Evolutionary conservation across 2,329 filamentous ascomycete species (phyloP), one percentile per base, ranked within the genome.

Genomic region (Aspergillus sp.): DNA sequence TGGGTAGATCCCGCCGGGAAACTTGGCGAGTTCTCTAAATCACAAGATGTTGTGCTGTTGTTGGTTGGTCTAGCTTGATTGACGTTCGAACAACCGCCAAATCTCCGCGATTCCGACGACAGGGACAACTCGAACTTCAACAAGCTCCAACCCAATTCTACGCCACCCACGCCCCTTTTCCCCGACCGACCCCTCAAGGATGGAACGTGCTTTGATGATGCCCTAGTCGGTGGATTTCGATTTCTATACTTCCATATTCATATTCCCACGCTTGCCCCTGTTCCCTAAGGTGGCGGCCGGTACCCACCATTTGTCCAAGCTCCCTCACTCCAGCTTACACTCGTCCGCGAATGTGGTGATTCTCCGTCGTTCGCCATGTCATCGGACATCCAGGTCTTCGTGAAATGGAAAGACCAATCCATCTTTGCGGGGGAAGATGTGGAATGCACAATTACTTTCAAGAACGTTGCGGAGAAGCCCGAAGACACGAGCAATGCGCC

Each of bases 341-440:
- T 58, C 60, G 58, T 64, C 58, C 58, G 62, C 63, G 66, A 67
- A 68, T 66, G 73, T 69, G 69, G 70, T 73, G 64, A 70, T 61
- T 52, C 58, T 57, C 61, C 65, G 60, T 61, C 63, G 48, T 61
- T 70, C 72, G 72, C 72, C 62, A 80, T 80, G 74, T 77, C 79
- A 72, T 85, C 82, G 77, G 93, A 96, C 80, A 91, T 99, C 73
- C 90, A 93, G 75, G 93, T 97, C 76, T 96, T 93, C 75, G 91
- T 99, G 75, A 88, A 89, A 79, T 99, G 93, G 90, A 89, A 91
- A 74, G 90, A 96, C 72, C 88, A 93, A 75, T 93, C 90, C 61
- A 91, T 99, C 68, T 99, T 98, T 78, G 91, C 95, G 57, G 95
- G 95, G 76, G 95, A 99, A 81, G 90, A 96, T 71, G 85, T 98